phyloP scores from a whole-genome alignment of 225 moss, liverwort and hornwort species.

The Takakia lepidozioides region DNA sequence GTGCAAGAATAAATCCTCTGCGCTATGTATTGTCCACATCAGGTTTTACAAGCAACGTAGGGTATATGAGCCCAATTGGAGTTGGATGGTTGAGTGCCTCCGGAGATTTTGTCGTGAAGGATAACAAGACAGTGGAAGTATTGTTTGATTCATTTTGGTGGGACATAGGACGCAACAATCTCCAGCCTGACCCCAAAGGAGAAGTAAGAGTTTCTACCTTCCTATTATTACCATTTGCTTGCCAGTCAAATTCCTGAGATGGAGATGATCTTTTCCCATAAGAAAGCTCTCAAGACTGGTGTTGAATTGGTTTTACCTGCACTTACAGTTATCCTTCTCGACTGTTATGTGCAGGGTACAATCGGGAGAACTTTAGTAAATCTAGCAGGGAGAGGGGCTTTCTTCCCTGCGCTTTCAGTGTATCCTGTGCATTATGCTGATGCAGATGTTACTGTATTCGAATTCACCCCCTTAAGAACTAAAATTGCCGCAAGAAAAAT shows the following conservation, averaged over 20 bases:
- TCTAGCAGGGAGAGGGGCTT: constrained; percentile 28
- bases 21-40: constrained; percentile 22
- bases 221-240: too few species aligned
- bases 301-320: too few species aligned
- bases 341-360: constrained; percentile 12
- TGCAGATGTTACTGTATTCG: constrained; percentile 30
- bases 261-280: too few species aligned
- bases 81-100: constrained; percentile 45
- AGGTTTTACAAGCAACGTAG: constrained; percentile 29
- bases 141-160: constrained; percentile 48
- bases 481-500: constrained; percentile 25
- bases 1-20: constrained; percentile 25
- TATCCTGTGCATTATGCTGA: constrained; percentile 42
- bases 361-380: constrained; percentile 27
- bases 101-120: constrained; percentile 38
- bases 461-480: constrained; percentile 32
- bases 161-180: constrained; percentile 21
- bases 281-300: too few species aligned
- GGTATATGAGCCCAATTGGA: constrained; percentile 37
- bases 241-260: too few species aligned
- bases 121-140: constrained; percentile 34
- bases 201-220: constrained; percentile 12
- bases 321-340: too few species aligned
- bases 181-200: constrained; percentile 39
- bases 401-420: constrained; percentile 18